Evolutionary conservation across 352 stramenopile species (phyloP), one percentile per base, ranked within the genome.

Genomic region (Poterioochromonas sp.): DNA sequence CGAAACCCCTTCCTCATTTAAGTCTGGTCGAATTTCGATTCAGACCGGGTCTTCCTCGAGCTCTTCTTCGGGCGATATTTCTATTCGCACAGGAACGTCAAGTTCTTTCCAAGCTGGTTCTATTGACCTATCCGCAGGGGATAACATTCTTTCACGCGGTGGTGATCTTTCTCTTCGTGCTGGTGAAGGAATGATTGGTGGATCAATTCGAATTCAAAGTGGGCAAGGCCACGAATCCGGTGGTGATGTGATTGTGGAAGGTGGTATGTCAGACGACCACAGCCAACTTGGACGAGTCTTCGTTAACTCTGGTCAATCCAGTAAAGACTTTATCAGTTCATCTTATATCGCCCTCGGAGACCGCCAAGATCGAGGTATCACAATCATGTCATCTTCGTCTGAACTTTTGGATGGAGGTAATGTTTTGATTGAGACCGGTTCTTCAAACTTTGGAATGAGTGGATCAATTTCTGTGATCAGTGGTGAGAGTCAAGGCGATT

Each of bases 101-200:
- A 41, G 11, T 12, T 39, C 62, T 39, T 15, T 15, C 15, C 3
- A 39, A 71, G 15, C 62, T 71, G 62, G 62, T 71, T 41, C 11
- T 71, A 71, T 37, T 68, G 58, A 68, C 29, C 15, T 68, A 68
- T 37, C 15, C 29, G 58, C 15, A 68, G 58, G 58, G 15, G 58
- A 68, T 68, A 68, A 35, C 15, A 34, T 35, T 68, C 15, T 68
- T 68, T 68, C 58, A 35, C 15, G 58, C 58, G 58, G 58, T 68
- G 58, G 58, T 68, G 58, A 34, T 15, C 58, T 15, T 68, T 68
- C 58, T 68, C 58, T 68, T 35, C 58, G 15, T 35, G 15, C 58
- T 68, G 58, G 58, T 68, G 58, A 68, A 34, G 58, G 58, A 35
- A 68, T 68, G 29, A 34, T 68, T 68, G 58, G 58, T 68, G 58